Conservation (phyloP, 352 stramenopile species). For the Globisporangium cederbergense region DNA sequence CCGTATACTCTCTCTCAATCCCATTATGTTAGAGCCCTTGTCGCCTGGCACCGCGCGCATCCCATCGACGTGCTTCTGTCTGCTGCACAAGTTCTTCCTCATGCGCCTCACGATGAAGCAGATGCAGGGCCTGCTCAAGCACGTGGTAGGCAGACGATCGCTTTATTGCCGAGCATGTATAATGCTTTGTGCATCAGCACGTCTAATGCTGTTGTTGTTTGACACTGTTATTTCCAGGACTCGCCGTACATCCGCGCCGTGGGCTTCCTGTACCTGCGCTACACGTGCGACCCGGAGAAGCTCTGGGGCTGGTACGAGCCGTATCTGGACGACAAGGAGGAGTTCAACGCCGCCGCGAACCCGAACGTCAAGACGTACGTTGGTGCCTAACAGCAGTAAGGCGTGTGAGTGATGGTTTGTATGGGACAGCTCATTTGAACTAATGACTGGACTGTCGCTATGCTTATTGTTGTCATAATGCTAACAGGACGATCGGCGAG, state of each 20-base stretch:
- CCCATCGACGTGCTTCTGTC: constrained; percentile 95
- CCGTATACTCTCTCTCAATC: not conserved
- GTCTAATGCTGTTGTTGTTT: not conserved
- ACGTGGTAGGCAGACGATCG: constrained; percentile 42
- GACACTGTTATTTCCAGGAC: constrained; percentile 50
- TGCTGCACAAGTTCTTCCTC: constrained; percentile 96
- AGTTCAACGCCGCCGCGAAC: constrained; percentile 87
- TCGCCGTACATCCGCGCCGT: constrained; percentile 96
- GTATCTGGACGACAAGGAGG: constrained; percentile 95
- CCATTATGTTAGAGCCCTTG: constrained; percentile 87
- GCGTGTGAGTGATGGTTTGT: not conserved
- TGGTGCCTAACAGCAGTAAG: not conserved
- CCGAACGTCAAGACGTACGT: constrained; percentile 72
- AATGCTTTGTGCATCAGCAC: not conserved
- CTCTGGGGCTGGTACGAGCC: constrained; percentile 95
- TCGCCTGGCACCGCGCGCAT: constrained; percentile 87
- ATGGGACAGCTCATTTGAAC: not conserved
- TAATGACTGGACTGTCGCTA: not conserved
- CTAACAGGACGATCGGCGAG: constrained; percentile 88
- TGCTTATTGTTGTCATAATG: constrained; percentile 13
- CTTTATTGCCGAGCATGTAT: not conserved
- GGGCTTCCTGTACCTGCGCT: constrained; percentile 98
- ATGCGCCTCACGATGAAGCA: constrained; percentile 95
- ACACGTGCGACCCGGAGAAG: constrained; percentile 90
- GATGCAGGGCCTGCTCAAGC: constrained; percentile 93